These are phyloP conservation scores for Ogataea wickerhamii DNA, from an alignment of 805 yeast genomes.

Conservation along the genomic window DNA sequence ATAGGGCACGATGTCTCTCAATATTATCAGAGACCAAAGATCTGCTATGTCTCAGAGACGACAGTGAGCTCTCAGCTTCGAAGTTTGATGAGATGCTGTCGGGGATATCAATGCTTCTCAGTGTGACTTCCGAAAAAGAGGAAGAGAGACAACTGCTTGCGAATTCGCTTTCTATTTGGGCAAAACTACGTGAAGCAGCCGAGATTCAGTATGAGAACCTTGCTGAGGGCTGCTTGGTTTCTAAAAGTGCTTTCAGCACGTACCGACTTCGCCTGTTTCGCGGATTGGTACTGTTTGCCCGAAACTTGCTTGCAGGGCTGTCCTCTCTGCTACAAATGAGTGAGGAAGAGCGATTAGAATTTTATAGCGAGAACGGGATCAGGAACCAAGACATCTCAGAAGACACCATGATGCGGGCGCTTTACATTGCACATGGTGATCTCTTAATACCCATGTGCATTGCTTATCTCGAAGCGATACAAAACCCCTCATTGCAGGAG, in stretches of 20 bases:
- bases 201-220: conserved; percentile 4
- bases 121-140: conserved; percentile 13
- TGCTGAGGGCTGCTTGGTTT: not conserved
- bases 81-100: conserved; percentile 13
- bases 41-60: conserved; percentile 2
- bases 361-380: conserved; percentile 10
- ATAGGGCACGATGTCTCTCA: conserved; percentile 14
- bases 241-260: conserved; percentile 3
- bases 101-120: conserved; percentile 11
- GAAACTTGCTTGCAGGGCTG: conserved; percentile 24
- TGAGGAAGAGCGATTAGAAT: conserved; percentile 10
- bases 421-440: conserved; percentile 14
- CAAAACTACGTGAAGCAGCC: conserved; percentile 15
- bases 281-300: conserved; percentile 21
- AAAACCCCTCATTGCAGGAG: not conserved
- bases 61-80: not conserved
- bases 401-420: conserved; percentile 10
- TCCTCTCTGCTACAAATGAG: conserved; percentile 7
- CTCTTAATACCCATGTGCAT: conserved; percentile 13
- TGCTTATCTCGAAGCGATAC: conserved; percentile 6
- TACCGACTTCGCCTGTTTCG: conserved; percentile 17
- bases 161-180: conserved; percentile 21
- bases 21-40: conserved; percentile 16
- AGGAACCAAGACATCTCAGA: conserved; percentile 12
- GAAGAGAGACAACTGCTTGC: conserved; percentile 16